A percentile compares a stretch with the other conserved stretches of the same genome.
These are phyloP conservation scores for Begonia loranthoides DNA, from an alignment of 306 rosid species.

Conservation along the genomic window DNA sequence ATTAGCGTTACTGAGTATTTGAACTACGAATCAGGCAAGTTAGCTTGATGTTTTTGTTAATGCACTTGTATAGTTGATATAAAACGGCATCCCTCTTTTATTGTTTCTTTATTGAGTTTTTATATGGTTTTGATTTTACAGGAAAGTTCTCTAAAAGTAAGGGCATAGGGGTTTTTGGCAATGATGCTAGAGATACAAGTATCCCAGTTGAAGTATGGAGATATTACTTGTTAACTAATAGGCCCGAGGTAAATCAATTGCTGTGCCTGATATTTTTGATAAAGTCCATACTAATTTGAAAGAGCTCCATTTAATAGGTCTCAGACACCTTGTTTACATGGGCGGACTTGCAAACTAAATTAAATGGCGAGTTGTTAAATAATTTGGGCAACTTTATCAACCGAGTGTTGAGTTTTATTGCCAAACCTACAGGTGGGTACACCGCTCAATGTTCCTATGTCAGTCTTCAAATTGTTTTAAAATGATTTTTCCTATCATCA, in stretches of 20 bases:
- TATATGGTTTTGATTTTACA: slow-evolving; percentile 11
- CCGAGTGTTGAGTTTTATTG: slow-evolving; percentile 85
- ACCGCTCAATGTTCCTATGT: too few species aligned
- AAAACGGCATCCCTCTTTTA: too few species aligned
- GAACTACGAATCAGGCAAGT: slow-evolving; percentile 81
- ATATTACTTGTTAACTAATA: slow-evolving; percentile 84
- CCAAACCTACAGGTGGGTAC: slow-evolving; percentile 89
- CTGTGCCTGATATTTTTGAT: neutral
- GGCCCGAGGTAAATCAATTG: slow-evolving; percentile 72
- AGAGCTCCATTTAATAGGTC: slow-evolving; percentile 30
- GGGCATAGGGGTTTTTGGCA: slow-evolving; percentile 92
- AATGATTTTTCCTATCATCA: too few species aligned
- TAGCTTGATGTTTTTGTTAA: slow-evolving; percentile 1
- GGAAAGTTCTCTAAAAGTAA: slow-evolving; percentile 96
- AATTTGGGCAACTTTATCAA: slow-evolving; percentile 90
- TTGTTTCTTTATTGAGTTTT: neutral
- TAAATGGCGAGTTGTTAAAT: slow-evolving; percentile 74
- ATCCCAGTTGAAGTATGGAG: slow-evolving; percentile 98
- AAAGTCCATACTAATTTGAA: slow-evolving; percentile 4
- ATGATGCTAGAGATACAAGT: slow-evolving; percentile 83
- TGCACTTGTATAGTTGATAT: neutral
- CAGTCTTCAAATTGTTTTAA: too few species aligned
- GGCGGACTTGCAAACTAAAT: slow-evolving; percentile 89
- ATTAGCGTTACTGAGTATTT: slow-evolving; percentile 94
- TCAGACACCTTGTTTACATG: slow-evolving; percentile 88